Evolutionary conservation across 768 basidiomycete genomes (phyloP), one percentile per base, ranked within the genome.

Genomic region (Hericium erinaceus): DNA sequence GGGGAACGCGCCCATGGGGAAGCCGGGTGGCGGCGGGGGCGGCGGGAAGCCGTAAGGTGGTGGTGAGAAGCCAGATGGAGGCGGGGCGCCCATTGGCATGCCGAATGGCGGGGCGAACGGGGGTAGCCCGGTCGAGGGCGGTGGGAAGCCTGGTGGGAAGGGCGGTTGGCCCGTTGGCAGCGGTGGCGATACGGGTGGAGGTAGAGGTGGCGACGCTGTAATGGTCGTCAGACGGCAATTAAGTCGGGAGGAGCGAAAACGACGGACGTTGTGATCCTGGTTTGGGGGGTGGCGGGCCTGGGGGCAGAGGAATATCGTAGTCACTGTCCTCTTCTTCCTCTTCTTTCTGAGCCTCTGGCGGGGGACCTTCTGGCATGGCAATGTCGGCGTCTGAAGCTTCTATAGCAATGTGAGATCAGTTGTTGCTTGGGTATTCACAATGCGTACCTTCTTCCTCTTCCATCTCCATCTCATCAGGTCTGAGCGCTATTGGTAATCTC

Each of bases 271-370:
- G 69, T 44, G 78, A 76, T 28, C 71, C 70, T 22, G 57, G 52
- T 39, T 84, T 85, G 54, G 80, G 80, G 0, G 57, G 52, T 39
- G 85, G 85, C 54, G 80, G 80, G 1, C 84, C 86, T 41, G 76
- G 74, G 3, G 85, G 85, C 78, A 88, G 80, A 15, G 73, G 73
- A 55, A 87, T 78, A 65, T 85, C 87, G 49, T 88, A 82, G 33
- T 82, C 84, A 1, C 57, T 61, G 11, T 55, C 58, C 20, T 57
- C 60, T 16, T 61, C 57, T 51, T 59, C 62, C 22, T 63, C 62
- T 28, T 57, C 22, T 2, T 24, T 20, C 4, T 56, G 46, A 22
- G 40, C 39, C 57, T 75, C 78, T 3, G 85, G 84, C 33, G 85
- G 85, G 55, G 80, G 80, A 2, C 83, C 85, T 53, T 76, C 74